These are phyloP conservation scores for Ceratocystis destructans DNA, from an alignment of 2,329 filamentous ascomycete species.

Conservation along the genomic window DNA sequence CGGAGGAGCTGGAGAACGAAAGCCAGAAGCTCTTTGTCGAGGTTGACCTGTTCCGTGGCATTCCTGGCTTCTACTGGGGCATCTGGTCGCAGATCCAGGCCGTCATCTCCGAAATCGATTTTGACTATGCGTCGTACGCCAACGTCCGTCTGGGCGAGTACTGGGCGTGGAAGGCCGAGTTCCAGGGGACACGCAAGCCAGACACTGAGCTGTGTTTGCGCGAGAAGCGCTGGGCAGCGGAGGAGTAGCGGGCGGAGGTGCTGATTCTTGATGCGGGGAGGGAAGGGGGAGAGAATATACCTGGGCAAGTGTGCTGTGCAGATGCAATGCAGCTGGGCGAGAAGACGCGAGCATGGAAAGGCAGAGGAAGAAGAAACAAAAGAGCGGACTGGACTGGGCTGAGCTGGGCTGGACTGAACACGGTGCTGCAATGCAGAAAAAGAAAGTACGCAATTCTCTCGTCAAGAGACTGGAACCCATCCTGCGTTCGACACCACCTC, in stretches of 20 bases:
- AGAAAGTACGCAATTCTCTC: neutral
- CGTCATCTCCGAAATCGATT: conserved; percentile 86
- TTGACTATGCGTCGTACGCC: conserved; percentile 88
- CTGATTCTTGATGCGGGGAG: neutral
- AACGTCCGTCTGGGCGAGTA: conserved; percentile 79
- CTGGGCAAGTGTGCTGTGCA: neutral
- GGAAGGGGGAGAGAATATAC: neutral
- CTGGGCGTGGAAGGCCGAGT: conserved; percentile 75
- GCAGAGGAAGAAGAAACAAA: neutral
- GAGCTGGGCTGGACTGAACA: neutral
- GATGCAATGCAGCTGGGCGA: neutral
- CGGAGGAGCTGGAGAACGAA: conserved; percentile 44
- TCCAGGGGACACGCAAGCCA: conserved; percentile 44
- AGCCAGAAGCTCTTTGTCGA: conserved; percentile 58
- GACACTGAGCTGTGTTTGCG: conserved; percentile 55
- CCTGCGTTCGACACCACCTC: neutral
- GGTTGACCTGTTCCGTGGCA: conserved; percentile 74
- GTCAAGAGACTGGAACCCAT: neutral
- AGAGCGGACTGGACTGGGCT: neutral
- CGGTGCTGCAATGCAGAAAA: neutral
- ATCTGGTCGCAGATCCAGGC: conserved; percentile 95
- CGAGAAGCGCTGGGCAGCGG: conserved; percentile 65
- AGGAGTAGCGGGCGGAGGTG: conserved; percentile 21
- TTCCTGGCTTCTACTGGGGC: conserved; percentile 84
- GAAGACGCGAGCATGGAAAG: neutral